Evolutionary conservation across 1,139 yeast species (phyloP).

Genomic region (Candida albicans): DNA sequence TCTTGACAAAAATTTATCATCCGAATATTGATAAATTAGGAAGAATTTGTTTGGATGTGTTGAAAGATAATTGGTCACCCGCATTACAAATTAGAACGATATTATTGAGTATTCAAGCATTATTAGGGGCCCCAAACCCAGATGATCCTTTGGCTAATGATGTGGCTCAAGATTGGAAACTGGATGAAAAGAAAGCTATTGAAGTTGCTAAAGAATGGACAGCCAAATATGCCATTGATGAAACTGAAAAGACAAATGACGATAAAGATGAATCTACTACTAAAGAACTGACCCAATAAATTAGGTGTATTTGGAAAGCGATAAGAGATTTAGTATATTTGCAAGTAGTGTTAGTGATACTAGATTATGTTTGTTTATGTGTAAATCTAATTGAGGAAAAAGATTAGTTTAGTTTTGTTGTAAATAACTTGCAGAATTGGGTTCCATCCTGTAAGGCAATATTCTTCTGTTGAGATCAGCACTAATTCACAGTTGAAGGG

Average conservation of each 20-base stretch:
- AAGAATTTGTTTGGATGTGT: slow-evolving; percentile 90
- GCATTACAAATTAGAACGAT: slow-evolving; percentile 96
- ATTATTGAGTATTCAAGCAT: slow-evolving; percentile 85
- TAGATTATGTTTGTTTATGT: too few relatives aligned
- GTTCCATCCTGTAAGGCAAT: too few relatives aligned
- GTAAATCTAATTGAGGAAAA: too few relatives aligned
- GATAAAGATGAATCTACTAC: background rate
- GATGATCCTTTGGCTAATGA: slow-evolving; percentile 98
- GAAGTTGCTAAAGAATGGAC: slow-evolving; percentile 92
- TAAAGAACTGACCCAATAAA: background rate
- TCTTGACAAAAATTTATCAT: slow-evolving; percentile 89
- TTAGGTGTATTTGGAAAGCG: background rate
- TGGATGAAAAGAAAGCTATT: slow-evolving; percentile 76
- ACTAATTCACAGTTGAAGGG: too few relatives aligned
- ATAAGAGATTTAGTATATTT: background rate
- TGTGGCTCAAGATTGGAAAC: slow-evolving; percentile 96
- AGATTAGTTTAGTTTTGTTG: too few relatives aligned
- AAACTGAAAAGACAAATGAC: slow-evolving; percentile 7
- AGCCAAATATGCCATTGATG: slow-evolving; percentile 50
- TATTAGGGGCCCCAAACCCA: slow-evolving; percentile 94
- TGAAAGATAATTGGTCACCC: slow-evolving; percentile 95
- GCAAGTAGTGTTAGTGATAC: too few relatives aligned
- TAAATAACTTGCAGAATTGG: too few relatives aligned
- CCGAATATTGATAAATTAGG: slow-evolving; percentile 96
- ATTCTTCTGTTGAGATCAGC: too few relatives aligned